A percentile compares a stretch with the other conserved stretches of the same genome.
These are phyloP conservation scores for Sanghuangporus sanghuang DNA, from an alignment of 1,284 basidiomycete species.

Conservation along the genomic window DNA sequence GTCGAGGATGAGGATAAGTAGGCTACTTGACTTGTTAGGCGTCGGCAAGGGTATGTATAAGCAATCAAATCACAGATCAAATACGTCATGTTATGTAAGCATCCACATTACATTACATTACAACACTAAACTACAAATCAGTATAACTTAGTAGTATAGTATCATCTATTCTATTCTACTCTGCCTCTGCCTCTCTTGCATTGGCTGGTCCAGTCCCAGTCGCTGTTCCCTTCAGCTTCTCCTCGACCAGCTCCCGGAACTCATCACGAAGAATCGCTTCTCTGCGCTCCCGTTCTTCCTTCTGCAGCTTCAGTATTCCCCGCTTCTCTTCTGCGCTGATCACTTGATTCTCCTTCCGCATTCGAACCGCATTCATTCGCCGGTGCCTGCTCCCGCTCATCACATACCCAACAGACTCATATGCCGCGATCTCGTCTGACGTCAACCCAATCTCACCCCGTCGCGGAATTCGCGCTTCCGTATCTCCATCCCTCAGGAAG, in stretches of 20 bases:
- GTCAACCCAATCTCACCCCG: slow-evolving; percentile 97
- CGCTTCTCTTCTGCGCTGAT: slow-evolving; percentile 97
- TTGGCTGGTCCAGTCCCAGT: not conserved
- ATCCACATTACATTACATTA: not conserved
- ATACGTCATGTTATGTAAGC: slow-evolving; percentile 6
- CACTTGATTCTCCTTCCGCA: slow-evolving; percentile 98
- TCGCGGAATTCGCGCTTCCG: slow-evolving; percentile 88
- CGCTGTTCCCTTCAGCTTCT: slow-evolving; percentile 51
- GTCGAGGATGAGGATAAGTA: no score
- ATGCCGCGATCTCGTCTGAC: slow-evolving; percentile 80
- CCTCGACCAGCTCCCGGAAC: slow-evolving; percentile 74
- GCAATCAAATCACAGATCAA: not conserved
- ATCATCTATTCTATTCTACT: no score
- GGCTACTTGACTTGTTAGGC: not conserved
- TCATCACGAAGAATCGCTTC: slow-evolving; percentile 79
- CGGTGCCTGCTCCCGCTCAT: slow-evolving; percentile 95
- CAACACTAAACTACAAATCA: not conserved
- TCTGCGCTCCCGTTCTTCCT: slow-evolving; percentile 86
- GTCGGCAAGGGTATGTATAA: not conserved
- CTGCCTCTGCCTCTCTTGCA: no score
- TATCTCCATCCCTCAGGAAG: slow-evolving; percentile 81
- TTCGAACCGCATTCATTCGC: slow-evolving; percentile 95
- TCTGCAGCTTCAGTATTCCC: slow-evolving; percentile 88
- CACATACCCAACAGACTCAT: slow-evolving; percentile 91
- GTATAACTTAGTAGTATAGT: no score